Evolutionary conservation across 352 stramenopile genomes (phyloP), one percentile per base, ranked within the genome.

Genomic region (Phytophthora europaea): DNA sequence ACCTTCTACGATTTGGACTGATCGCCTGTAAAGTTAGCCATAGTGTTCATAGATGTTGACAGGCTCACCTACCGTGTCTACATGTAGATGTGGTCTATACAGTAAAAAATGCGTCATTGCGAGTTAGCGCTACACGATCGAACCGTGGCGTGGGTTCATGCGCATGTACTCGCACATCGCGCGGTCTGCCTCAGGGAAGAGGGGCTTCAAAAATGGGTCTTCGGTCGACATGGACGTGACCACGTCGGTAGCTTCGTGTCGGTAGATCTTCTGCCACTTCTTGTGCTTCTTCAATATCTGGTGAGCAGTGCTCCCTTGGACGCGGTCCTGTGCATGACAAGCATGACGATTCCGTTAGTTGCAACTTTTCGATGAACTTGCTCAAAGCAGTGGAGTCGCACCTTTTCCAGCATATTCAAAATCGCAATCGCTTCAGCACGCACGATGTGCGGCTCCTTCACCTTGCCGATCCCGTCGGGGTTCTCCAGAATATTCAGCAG

Each of bases 211-310:
- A 70, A 94, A 95, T 26, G 88, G 88, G 20, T 95, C 88, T 70
- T 95, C 87, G 0, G 81, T 84, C 45, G 70, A 66, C 56, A 84
- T 75, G 16, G 78, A 74, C 56, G 67, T 79, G 20, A 91, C 53
- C 23, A 78, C 72, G n/a, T 85, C 76, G 0, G 78, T 89, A 34
- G 72, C 34, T 76, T 91, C 83, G 64, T 76, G 82, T 16, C 83
- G 83, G 62, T 88, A 94, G 56, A 84, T 91, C 69, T 97, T 97
- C 60, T 93, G 84, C 90, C 90, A 97, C 56, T 94, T 94, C 60
- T 95, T 97, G 78, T 95, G 80, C 65, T 94, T 97, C 62, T 95
- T 97, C 18, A 97, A 55, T 40, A 95, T 88, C 57, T 95, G 82
- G 45, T 94, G 89, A 0, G 90, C 90, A 0, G 84, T 84, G 38